phyloP scores from a whole-genome alignment of 495 filamentous ascomycete genomes.

The Aspergillus sclerotioniger region DNA sequence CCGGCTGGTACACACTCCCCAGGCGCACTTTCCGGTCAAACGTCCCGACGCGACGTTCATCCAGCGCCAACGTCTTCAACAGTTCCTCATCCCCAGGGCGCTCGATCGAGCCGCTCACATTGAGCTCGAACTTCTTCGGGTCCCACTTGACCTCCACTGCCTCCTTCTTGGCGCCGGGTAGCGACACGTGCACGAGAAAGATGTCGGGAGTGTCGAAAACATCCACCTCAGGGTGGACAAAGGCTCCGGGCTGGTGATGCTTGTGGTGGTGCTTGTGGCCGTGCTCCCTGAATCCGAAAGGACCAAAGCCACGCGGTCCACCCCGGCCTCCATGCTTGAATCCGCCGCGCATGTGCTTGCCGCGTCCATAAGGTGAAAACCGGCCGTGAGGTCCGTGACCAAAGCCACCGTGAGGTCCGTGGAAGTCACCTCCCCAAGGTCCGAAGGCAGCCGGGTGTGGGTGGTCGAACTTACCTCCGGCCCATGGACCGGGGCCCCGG shows the following conservation, averaged over 20 bases:
- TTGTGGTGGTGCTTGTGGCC: background rate
- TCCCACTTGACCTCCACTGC: conserved; percentile 4
- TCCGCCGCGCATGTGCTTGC: conserved; percentile 4
- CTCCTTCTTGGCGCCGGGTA: conserved; percentile 6
- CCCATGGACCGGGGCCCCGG: background rate
- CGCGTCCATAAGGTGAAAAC: background rate
- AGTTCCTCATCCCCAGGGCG: background rate
- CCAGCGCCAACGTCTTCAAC: conserved; percentile 3
- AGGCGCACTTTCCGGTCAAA: conserved; percentile 5
- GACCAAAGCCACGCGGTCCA: background rate
- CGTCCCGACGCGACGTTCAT: background rate
- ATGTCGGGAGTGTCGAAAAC: conserved; percentile 3
- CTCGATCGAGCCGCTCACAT: background rate
- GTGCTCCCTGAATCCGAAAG: background rate
- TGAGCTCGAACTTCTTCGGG: conserved; percentile 6
- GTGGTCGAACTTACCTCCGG: no score
- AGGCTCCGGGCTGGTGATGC: background rate
- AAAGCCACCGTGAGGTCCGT: background rate
- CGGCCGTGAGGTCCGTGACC: background rate
- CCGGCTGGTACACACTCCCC: background rate
- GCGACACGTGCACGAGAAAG: background rate
- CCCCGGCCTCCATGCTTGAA: conserved; percentile 2
- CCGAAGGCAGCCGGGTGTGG: background rate
- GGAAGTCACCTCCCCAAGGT: background rate
- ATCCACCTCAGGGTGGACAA: background rate